Conservation (phyloP, 139 green algal species). For the Chlamydomonas incerta region DNA sequence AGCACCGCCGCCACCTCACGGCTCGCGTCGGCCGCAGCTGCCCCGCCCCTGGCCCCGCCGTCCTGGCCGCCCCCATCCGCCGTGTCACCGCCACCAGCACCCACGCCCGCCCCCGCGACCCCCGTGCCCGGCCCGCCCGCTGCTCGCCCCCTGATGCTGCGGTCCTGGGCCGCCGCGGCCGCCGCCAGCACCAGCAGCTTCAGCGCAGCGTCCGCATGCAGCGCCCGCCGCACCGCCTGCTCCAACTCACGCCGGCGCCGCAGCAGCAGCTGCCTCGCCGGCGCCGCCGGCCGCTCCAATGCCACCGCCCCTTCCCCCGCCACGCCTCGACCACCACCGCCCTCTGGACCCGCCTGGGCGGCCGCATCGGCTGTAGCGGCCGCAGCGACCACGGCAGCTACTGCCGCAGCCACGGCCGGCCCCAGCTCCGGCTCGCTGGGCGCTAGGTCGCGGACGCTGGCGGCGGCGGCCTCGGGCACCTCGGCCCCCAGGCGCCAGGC, state of each 20-base stretch:
- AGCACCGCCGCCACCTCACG: conserved; percentile 14
- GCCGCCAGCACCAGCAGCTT: conserved; percentile 28
- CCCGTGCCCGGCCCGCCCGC: too few relatives aligned
- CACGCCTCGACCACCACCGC: too few relatives aligned
- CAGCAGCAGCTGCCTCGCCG: too few relatives aligned
- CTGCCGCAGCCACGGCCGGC: background rate
- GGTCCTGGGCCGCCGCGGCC: background rate
- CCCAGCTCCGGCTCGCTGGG: background rate
- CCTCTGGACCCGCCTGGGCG: too few relatives aligned
- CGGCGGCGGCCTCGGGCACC: conserved; percentile 2
- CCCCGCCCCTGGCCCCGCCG: too few relatives aligned
- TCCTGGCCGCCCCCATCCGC: too few relatives aligned
- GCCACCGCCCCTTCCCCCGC: background rate
- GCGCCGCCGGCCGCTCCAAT: background rate
- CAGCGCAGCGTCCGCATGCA: background rate
- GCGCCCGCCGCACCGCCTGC: background rate
- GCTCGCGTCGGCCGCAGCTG: background rate
- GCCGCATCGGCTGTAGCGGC: background rate
- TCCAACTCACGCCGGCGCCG: background rate
- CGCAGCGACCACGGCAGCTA: too few relatives aligned
- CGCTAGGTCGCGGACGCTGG: background rate
- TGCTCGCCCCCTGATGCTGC: too few relatives aligned
- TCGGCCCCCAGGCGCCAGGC: conserved; percentile 5
- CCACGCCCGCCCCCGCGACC: too few relatives aligned
- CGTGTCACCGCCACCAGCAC: too few relatives aligned